Evolutionary conservation across 805 yeast species (phyloP).

Genomic region (Kluyveromyces starmeri): DNA sequence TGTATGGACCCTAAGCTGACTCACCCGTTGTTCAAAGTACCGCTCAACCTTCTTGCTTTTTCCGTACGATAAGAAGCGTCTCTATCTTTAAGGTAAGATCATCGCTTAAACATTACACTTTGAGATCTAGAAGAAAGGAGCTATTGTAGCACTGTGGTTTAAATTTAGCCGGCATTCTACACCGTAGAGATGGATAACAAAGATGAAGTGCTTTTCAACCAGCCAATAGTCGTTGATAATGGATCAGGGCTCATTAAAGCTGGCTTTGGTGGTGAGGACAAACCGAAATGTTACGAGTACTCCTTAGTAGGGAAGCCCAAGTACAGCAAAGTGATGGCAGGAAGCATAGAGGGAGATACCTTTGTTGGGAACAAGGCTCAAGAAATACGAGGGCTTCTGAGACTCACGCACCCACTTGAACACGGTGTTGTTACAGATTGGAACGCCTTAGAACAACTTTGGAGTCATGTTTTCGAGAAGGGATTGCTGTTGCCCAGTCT

Average conservation of each 20-base stretch:
- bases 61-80: too few relatives aligned
- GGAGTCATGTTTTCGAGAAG: conserved; percentile 59
- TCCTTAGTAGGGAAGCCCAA: conserved; percentile 74
- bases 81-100: too few relatives aligned
- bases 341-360: conserved; percentile 49
- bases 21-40: too few relatives aligned
- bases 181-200: conserved; percentile 7
- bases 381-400: conserved; percentile 65
- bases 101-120: too few relatives aligned
- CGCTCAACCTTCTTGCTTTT: too few relatives aligned
- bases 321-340: conserved; percentile 76
- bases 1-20: too few relatives aligned
- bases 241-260: conserved; percentile 83
- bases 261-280: conserved; percentile 89
- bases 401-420: conserved; percentile 59
- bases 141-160: too few relatives aligned
- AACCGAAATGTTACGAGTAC: conserved; percentile 58
- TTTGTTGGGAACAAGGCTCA: conserved; percentile 75
- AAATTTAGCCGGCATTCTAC: too few relatives aligned
- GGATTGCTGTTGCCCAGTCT: conserved; percentile 45
- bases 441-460: conserved; percentile 77
- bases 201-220: conserved; percentile 38
- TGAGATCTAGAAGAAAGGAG: too few relatives aligned
- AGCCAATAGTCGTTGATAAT: conserved; percentile 70
- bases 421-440: conserved; percentile 78